phyloP scores from a whole-genome alignment of 2,329 filamentous ascomycete species.

The Microdochium nivale region DNA sequence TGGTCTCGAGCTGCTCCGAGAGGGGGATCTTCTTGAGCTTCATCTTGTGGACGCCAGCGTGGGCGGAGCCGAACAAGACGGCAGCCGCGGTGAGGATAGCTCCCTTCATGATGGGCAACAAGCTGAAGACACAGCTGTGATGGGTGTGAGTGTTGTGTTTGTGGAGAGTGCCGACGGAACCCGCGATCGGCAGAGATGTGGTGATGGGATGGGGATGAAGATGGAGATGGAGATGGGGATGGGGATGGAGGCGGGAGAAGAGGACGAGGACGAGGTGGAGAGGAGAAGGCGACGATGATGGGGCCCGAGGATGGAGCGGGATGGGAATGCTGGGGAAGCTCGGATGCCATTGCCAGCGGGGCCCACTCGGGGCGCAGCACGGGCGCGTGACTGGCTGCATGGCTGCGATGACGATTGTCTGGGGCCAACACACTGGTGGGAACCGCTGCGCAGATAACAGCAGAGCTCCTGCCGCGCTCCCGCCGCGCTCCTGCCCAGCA shows the following conservation, averaged over 20 bases:
- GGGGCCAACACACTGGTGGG: not conserved
- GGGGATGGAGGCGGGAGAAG: not conserved
- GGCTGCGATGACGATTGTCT: not conserved
- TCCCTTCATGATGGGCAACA: slow-evolving; percentile 68
- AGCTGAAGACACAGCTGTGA: not conserved
- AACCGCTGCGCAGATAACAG: not conserved
- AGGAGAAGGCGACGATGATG: too few relatives aligned
- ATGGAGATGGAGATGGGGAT: not conserved
- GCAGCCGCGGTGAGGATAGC: slow-evolving; percentile 69
- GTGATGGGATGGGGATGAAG: not conserved
- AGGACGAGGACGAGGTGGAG: not conserved
- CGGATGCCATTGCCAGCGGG: too few relatives aligned
- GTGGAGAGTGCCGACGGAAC: not conserved
- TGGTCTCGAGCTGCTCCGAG: slow-evolving; percentile 75
- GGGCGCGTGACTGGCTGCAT: not conserved
- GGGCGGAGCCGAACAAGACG: slow-evolving; percentile 72
- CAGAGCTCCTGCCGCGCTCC: not conserved
- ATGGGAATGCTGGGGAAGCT: too few relatives aligned
- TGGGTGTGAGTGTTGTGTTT: not conserved
- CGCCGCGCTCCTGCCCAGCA: too few relatives aligned
- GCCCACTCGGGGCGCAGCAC: not conserved
- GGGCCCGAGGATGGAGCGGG: not conserved
- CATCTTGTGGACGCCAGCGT: slow-evolving; percentile 88
- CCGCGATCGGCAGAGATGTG: not conserved
- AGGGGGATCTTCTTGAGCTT: slow-evolving; percentile 96